These are phyloP conservation scores for Xanthoceras sorbifolium DNA, from an alignment of 345 rosid species.

Conservation along the genomic window DNA sequence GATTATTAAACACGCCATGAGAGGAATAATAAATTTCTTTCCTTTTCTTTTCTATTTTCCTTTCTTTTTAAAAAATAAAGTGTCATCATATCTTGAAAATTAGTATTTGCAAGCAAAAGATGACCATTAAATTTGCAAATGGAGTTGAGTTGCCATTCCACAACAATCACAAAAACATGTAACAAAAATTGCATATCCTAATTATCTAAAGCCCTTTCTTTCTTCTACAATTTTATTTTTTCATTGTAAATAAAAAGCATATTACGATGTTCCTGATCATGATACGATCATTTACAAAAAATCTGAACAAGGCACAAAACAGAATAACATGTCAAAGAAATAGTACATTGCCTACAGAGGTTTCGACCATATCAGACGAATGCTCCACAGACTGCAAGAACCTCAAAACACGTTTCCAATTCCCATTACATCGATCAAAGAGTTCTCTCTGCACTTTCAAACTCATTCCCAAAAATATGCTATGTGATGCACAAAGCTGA, in stretches of 20 bases:
- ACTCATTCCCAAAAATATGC: constrained; percentile 57
- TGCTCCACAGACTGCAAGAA: constrained; percentile 84
- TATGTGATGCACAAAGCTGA: constrained; percentile 67
- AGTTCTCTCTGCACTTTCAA: constrained; percentile 53
- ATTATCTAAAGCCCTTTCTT: background rate
- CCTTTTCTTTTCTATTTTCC: background rate
- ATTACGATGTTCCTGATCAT: background rate
- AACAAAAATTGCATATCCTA: background rate
- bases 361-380: constrained; percentile 71
- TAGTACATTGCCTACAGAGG: constrained; percentile 90
- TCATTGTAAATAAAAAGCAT: background rate
- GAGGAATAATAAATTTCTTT: too few relatives aligned
- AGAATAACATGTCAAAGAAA: constrained; percentile 28
- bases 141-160: background rate
- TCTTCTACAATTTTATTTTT: background rate
- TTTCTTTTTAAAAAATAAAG: background rate
- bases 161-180: background rate
- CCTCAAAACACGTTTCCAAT: constrained; percentile 88
- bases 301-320: background rate
- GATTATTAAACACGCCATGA: too few relatives aligned
- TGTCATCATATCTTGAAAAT: background rate
- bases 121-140: background rate
- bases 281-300: background rate
- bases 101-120: background rate
- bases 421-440: constrained; percentile 74